Evolutionary conservation across 2,329 filamentous ascomycete genomes (phyloP).

Genomic region (Aaosphaeria pasadenensis): DNA sequence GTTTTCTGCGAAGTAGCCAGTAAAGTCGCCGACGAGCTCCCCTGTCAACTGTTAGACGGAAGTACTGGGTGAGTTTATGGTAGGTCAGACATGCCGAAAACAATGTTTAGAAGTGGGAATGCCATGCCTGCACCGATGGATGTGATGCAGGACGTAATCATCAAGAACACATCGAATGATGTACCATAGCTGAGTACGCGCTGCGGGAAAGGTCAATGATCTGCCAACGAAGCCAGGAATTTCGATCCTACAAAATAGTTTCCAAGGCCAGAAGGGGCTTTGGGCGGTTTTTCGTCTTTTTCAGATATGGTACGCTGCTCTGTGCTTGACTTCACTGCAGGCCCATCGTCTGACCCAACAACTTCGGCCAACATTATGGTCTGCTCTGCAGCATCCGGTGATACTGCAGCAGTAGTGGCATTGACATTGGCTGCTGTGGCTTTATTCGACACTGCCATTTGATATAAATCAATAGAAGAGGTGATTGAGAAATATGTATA

Average conservation of each 20-base stretch:
- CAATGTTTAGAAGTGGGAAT: conserved; percentile 57
- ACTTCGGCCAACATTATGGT: too few relatives aligned
- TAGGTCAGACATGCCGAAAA: conserved; percentile 46
- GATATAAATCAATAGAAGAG: too few relatives aligned
- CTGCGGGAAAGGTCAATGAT: conserved; percentile 8
- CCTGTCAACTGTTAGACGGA: conserved; percentile 14
- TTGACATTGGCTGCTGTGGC: too few relatives aligned
- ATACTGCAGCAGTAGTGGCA: too few relatives aligned
- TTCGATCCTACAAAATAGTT: conserved; percentile 30
- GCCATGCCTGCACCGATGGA: conserved; percentile 33
- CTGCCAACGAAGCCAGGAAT: too few relatives aligned
- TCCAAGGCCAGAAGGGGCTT: conserved; percentile 9
- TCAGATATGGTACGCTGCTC: too few relatives aligned
- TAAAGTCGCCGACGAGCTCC: conserved; percentile 52
- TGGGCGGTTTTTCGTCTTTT: too few relatives aligned
- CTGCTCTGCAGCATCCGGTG: too few relatives aligned
- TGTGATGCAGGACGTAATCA: conserved; percentile 22
- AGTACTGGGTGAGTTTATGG: neutral
- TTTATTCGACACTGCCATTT: too few relatives aligned
- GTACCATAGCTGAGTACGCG: conserved; percentile 35
- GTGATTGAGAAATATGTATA: too few relatives aligned
- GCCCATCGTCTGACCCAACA: too few relatives aligned
- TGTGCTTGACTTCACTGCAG: too few relatives aligned
- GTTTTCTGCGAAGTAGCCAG: conserved; percentile 50
- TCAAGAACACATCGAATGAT: conserved; percentile 25